Evolutionary conservation across 352 stramenopile genomes (phyloP).

Genomic region (Blastocystis sp.): DNA sequence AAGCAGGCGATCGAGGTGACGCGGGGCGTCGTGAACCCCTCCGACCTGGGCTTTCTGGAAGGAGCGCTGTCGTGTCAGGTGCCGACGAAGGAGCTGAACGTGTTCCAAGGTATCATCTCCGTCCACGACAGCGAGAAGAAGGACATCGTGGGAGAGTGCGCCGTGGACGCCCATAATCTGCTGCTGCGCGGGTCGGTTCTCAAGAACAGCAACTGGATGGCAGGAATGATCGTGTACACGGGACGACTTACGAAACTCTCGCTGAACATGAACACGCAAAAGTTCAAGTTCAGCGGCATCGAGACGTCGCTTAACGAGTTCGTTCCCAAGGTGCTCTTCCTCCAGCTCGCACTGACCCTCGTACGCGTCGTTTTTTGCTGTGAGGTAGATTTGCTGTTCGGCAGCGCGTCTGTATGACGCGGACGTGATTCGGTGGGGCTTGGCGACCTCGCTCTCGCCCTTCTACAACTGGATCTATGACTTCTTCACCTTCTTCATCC

Average conservation of each 20-base stretch:
- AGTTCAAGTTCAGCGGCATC: slow-evolving; percentile 59
- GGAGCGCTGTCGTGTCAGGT: slow-evolving; percentile 19
- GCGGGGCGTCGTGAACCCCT: not conserved
- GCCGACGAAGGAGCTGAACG: slow-evolving; percentile 24
- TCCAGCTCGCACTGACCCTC: slow-evolving; percentile 43
- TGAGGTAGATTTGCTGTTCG: not conserved
- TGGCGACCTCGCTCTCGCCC: not conserved
- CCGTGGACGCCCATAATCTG: slow-evolving; percentile 72
- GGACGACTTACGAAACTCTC: slow-evolving; percentile 69
- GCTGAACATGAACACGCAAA: slow-evolving; percentile 54
- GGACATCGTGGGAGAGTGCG: slow-evolving; percentile 58
- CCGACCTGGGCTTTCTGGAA: not conserved
- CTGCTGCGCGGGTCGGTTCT: slow-evolving; percentile 80
- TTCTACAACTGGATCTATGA: slow-evolving; percentile 52
- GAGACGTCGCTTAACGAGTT: slow-evolving; percentile 54
- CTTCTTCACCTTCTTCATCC: slow-evolving; percentile 58
- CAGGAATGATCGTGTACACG: slow-evolving; percentile 83
- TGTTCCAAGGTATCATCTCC: slow-evolving; percentile 34
- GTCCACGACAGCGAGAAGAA: not conserved
- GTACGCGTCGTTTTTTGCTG: not conserved
- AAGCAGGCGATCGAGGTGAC: slow-evolving; percentile 33
- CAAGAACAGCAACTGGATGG: slow-evolving; percentile 82
- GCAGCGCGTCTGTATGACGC: not conserved
- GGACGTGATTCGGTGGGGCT: not conserved
- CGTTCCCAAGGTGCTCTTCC: slow-evolving; percentile 54